Percentiles rank a stretch among this genome's conserved stretches.
Conservation (phyloP, 306 rosid species). For the Corylus heterophylla region DNA sequence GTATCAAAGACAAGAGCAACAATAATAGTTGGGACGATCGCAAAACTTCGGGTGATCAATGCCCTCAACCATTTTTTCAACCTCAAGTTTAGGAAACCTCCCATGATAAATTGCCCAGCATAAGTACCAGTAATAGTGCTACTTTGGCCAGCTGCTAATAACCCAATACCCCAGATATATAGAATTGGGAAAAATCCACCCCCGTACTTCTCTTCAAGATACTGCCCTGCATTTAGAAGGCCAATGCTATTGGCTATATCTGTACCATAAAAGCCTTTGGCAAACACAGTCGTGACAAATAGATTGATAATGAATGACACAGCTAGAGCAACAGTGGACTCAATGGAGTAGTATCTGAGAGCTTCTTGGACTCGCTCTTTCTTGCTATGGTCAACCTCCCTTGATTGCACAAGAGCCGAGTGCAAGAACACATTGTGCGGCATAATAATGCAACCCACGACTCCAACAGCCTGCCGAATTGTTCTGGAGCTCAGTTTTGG, state of each 20-base stretch:
- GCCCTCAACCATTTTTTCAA: conserved; percentile 94
- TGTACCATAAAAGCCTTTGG: conserved; percentile 83
- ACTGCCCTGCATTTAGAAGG: conserved; percentile 86
- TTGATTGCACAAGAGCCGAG: conserved; percentile 95
- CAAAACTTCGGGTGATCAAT: conserved; percentile 82
- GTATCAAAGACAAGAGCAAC: conserved; percentile 85
- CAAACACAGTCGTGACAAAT: conserved; percentile 91
- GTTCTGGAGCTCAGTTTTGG: conserved; percentile 94
- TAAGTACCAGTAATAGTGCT: conserved; percentile 98
- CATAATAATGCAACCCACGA: conserved; percentile 97
- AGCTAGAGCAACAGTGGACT: conserved; percentile 76
- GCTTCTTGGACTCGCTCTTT: conserved; percentile 89
- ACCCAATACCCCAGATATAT: conserved; percentile 91
- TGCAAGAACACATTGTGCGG: conserved; percentile 96
- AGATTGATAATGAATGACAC: conserved; percentile 79
- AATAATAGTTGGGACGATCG: conserved; percentile 81
- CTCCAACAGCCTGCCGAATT: conserved; percentile 90
- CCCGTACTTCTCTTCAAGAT: conserved; percentile 88
- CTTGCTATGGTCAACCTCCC: conserved; percentile 68
- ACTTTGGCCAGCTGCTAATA: conserved; percentile 97
- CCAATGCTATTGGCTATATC: conserved; percentile 73
- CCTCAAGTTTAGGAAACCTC: conserved; percentile 83
- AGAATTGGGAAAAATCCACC: conserved; percentile 85
- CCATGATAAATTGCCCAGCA: conserved; percentile 99
- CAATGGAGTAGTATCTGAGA: conserved; percentile 82